A percentile compares a stretch with the other conserved stretches of the same genome.
Evolutionary conservation across 1,139 yeast species (phyloP).

Genomic region (Geotrichum klebahnii): DNA sequence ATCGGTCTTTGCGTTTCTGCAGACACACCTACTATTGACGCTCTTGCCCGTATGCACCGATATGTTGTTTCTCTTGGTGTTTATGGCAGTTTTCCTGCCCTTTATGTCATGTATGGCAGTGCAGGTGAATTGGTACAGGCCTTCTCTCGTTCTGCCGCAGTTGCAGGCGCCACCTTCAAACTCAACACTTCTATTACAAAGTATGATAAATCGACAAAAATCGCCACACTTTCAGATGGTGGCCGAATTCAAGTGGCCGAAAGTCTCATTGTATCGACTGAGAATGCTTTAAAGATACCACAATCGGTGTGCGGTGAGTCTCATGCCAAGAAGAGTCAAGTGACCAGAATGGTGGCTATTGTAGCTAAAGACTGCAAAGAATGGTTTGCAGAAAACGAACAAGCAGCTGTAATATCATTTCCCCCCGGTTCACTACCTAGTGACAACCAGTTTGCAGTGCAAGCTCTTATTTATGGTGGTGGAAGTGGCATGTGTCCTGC

Average conservation of each 20-base stretch:
- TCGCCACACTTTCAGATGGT: constrained; percentile 75
- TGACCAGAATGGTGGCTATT: constrained; percentile 73
- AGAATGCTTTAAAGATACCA: constrained; percentile 48
- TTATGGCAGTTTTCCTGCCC: constrained; percentile 89
- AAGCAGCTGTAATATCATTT: constrained; percentile 82
- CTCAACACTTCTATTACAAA: constrained; percentile 61
- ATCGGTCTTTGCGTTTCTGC: constrained; percentile 71
- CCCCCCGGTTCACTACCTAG: constrained; percentile 81
- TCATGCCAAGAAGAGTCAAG: constrained; percentile 40
- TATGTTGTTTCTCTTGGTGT: constrained; percentile 84
- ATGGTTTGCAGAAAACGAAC: constrained; percentile 85
- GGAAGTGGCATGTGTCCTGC: constrained; percentile 83
- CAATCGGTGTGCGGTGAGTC: constrained; percentile 39
- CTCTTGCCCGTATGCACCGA: constrained; percentile 74
- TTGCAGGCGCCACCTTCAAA: constrained; percentile 93
- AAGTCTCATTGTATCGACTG: constrained; percentile 49
- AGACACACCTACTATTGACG: constrained; percentile 63
- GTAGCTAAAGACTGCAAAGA: constrained; percentile 84
- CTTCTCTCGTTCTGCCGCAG: constrained; percentile 96
- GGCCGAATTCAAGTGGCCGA: constrained; percentile 69
- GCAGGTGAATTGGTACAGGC: constrained; percentile 97
- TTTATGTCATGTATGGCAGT: constrained; percentile 90
- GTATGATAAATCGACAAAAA: constrained; percentile 60
- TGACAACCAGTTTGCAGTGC: constrained; percentile 68
- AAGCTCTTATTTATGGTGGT: constrained; percentile 82